Evolutionary conservation across 1,284 basidiomycete genomes (phyloP).

Genomic region (Moniliophthora roreri): DNA sequence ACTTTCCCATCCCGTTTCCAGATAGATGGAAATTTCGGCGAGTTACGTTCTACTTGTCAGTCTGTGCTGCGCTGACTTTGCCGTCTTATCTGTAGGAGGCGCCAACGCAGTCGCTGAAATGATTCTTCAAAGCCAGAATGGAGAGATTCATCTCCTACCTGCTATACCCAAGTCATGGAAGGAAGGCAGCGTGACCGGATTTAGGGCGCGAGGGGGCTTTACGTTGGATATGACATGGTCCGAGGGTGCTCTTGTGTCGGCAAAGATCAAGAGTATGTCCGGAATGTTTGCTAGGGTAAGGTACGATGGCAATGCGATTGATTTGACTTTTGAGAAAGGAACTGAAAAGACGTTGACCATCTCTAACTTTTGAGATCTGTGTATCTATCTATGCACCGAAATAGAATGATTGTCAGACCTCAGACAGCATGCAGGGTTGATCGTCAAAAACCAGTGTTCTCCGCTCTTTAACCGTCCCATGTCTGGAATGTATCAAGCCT

Average conservation of each 20-base stretch:
- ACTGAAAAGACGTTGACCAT: background rate
- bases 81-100: slow-evolving; percentile 4
- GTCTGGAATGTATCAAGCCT: too few species aligned
- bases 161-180: slow-evolving; percentile 17
- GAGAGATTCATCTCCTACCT: slow-evolving; percentile 19
- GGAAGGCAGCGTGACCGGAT: slow-evolving; percentile 14
- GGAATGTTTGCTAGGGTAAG: slow-evolving; percentile 9
- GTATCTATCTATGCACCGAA: too few species aligned
- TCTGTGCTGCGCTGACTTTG: background rate
- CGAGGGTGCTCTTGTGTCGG: slow-evolving; percentile 8
- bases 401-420: too few species aligned
- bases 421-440: too few species aligned
- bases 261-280: slow-evolving; percentile 11
- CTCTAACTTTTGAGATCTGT: background rate
- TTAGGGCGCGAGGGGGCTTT: slow-evolving; percentile 18
- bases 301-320: slow-evolving; percentile 7
- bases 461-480: too few species aligned
- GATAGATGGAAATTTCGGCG: slow-evolving; percentile 18
- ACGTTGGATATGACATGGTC: slow-evolving; percentile 17
- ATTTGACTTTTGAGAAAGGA: slow-evolving; percentile 1
- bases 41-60: background rate
- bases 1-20: too few species aligned
- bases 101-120: slow-evolving; percentile 18
- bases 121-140: slow-evolving; percentile 21
- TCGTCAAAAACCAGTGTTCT: too few species aligned